Conservation (phyloP, 345 rosid species). For the Arabidopsis suecica region DNA sequence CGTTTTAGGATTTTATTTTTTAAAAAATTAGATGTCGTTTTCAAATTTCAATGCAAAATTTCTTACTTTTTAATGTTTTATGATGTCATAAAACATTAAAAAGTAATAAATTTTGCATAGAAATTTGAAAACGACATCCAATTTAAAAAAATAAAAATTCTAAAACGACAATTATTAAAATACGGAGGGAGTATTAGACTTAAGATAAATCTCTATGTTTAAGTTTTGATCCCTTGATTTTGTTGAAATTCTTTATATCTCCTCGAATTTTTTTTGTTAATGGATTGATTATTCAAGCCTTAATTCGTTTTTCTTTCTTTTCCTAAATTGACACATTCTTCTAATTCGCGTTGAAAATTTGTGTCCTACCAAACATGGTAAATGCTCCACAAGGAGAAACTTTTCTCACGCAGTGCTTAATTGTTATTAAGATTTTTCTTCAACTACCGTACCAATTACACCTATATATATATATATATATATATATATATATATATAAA, state of each 20-base stretch:
- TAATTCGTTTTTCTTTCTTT: neutral
- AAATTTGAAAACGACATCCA: too few relatives aligned
- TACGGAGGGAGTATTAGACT: too few relatives aligned
- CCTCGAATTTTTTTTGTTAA: neutral
- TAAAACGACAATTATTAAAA: too few relatives aligned
- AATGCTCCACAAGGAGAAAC: conserved; percentile 1
- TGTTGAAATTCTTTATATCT: neutral
- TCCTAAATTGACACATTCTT: neutral
- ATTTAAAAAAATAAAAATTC: too few relatives aligned
- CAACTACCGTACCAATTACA: conserved; percentile 1
- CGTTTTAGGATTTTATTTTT: too few relatives aligned
- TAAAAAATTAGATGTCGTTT: too few relatives aligned
- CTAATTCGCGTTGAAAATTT: conserved; percentile 8
- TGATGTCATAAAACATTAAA: too few relatives aligned
- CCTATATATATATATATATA: neutral
- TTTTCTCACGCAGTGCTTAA: neutral
- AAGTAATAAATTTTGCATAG: too few relatives aligned
- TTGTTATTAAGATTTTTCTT: conserved; percentile 7
- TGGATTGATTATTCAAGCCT: neutral
- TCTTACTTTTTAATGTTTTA: too few relatives aligned
- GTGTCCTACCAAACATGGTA: conserved; percentile 17
- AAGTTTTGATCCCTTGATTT: neutral
- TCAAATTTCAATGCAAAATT: too few relatives aligned
- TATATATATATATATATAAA: neutral
- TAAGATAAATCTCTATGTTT: neutral